Evolutionary conservation across 805 yeast genomes (phyloP).

Genomic region (Ogataea nitratoaversa): DNA sequence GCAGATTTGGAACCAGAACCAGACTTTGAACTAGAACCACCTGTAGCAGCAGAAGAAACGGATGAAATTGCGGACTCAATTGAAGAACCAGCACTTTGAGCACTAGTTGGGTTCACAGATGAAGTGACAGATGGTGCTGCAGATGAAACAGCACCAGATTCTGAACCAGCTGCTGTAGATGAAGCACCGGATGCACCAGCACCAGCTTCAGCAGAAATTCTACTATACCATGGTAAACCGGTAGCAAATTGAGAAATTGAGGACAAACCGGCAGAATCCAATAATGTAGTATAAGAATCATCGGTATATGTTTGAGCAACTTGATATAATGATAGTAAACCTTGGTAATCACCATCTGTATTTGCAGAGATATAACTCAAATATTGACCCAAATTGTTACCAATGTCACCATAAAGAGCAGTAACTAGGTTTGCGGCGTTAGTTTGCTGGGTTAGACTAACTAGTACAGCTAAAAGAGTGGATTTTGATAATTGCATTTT

Average conservation of each 20-base stretch:
- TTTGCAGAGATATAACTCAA: conserved; percentile 30
- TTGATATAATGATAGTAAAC: conserved; percentile 30
- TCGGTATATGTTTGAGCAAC: conserved; percentile 38
- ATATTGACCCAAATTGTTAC: conserved; percentile 30
- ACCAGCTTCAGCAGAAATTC: conserved; percentile 22
- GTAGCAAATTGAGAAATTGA: conserved; percentile 27
- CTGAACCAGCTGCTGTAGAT: not conserved
- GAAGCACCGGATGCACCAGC: conserved; percentile 5
- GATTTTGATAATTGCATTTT: conserved; percentile 24
- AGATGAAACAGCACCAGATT: too few species aligned
- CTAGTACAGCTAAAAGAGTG: conserved; percentile 17
- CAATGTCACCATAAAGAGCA: conserved; percentile 35
- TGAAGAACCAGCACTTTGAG: too few species aligned
- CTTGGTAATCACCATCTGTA: conserved; percentile 24
- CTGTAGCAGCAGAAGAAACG: not conserved
- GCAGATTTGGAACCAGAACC: conserved; percentile 9
- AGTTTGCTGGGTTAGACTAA: conserved; percentile 15
- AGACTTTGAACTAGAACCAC: conserved; percentile 5
- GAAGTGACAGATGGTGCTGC: too few species aligned
- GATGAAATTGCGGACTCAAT: too few species aligned
- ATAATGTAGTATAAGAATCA: conserved; percentile 41
- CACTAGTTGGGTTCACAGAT: too few species aligned
- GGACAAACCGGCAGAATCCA: conserved; percentile 16
- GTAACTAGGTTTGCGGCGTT: conserved; percentile 29
- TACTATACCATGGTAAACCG: conserved; percentile 33